Evolutionary conservation across 306 rosid species (phyloP), one percentile per base, ranked within the genome.

Genomic region (Prunus dulcis): DNA sequence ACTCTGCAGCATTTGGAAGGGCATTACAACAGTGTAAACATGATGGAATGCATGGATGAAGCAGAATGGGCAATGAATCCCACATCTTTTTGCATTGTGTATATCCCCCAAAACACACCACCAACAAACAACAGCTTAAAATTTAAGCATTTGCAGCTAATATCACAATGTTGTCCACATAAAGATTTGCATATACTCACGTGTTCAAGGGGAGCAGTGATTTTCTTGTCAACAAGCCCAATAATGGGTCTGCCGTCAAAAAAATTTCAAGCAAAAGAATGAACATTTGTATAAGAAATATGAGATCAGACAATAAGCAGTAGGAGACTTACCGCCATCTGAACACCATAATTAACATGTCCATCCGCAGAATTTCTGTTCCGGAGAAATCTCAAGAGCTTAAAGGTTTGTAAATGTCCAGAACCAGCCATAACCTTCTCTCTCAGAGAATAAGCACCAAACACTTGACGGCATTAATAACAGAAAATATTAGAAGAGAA

Each of bases 401-500:
- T 91, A 74, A 94, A 90, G 60, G 96, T 94, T 77, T 92, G 91
- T 82, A 94, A 82, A 89, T 92, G 96, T 80, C 98, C 98, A 78
- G 98, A 92, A 75, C 98, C 98, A 80, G 98, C 98, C 97, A 94
- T 92, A 73, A 94, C 94, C 98, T 94, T 89, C 56, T 47, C 73
- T 64, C 25, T 72, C 77, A 75, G 56, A 87, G 74, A 71, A 79
- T 82, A 60, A 80, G 76, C 71, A 81, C 77, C 51, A 46, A 28
- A 67, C 51, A 60, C 73, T 82, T 77, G 49, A 30, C 45, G 73
- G 64, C 27, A 50, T 66, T 69, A 43, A 57, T 73, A 41, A 34
- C 12, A 32, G 25, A 14, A 56, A 43, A 63, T 11, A 18, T 25
- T 10, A 22, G 67, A 45, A 55, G 47, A 32, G 57, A 46, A 61